A percentile compares a stretch with the other conserved stretches of the same genome.
Conservation (phyloP, 805 yeast genomes). For the Brettanomyces custersianus region DNA sequence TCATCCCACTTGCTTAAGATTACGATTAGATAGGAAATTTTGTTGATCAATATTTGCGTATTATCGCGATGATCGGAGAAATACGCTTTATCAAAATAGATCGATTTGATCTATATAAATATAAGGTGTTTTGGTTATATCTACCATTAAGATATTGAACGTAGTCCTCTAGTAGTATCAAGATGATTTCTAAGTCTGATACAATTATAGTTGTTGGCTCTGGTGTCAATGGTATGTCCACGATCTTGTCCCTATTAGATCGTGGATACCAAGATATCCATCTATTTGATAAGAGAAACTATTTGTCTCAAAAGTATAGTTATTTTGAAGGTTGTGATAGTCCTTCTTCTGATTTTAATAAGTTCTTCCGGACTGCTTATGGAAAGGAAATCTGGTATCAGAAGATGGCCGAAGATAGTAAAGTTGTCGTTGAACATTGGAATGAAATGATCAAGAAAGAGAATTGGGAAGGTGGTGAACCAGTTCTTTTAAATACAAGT, state of each 20-base stretch:
- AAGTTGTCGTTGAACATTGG: conserved; percentile 12
- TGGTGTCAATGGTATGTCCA: neutral
- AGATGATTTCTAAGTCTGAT: neutral
- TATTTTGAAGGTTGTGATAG: conserved; percentile 5
- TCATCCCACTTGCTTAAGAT: neutral
- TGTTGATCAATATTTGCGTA: too few species aligned
- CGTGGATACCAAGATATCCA: conserved; percentile 4
- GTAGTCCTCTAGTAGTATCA: too few species aligned
- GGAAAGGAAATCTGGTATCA: conserved; percentile 1
- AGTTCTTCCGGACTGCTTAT: conserved; percentile 3
- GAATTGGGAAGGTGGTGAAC: conserved; percentile 17
- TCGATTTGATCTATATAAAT: too few species aligned
- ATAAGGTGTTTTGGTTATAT: too few species aligned
- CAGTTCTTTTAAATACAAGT: conserved; percentile 19
- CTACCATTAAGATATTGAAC: too few species aligned
- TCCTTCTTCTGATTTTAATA: conserved; percentile 5
- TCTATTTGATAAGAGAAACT: conserved; percentile 4
- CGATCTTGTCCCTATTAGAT: conserved; percentile 1
- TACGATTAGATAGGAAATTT: neutral
- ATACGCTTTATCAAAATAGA: too few species aligned
- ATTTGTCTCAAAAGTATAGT: conserved; percentile 1
- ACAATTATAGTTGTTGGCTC: neutral
- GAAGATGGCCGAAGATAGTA: conserved; percentile 1
- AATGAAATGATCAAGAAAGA: conserved; percentile 17
- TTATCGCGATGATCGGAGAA: too few species aligned